These are phyloP conservation scores for Knoxdaviesia proteae DNA, from an alignment of 2,329 filamentous ascomycete species.

Conservation along the genomic window DNA sequence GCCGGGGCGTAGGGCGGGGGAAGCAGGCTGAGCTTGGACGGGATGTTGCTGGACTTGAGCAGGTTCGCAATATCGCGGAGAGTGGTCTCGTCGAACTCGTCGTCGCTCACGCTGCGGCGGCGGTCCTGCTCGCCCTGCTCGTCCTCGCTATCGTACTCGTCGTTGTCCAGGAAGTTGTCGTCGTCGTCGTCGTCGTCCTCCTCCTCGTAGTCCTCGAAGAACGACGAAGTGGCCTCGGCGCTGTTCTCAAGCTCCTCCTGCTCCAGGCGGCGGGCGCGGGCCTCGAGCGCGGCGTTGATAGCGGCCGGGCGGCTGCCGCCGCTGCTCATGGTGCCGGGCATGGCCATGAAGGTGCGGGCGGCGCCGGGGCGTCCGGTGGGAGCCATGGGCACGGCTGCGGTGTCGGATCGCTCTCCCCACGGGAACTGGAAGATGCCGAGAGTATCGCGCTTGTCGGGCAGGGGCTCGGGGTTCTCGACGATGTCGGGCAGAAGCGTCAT, in stretches of 20 bases:
- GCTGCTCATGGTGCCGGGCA: conserved; percentile 30
- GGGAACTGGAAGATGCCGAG: conserved; percentile 46
- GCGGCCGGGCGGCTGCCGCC: conserved; percentile 3
- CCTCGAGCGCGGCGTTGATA: conserved; percentile 12
- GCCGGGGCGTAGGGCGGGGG: conserved; percentile 11
- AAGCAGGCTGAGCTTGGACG: conserved; percentile 29
- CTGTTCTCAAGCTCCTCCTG: conserved; percentile 19
- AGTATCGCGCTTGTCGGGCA: conserved; percentile 35
- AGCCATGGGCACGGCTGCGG: conserved; percentile 21
- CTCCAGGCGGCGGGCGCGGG: conserved; percentile 9
- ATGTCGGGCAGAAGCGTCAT: conserved; percentile 42
- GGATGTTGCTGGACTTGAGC: conserved; percentile 28
- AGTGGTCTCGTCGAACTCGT: conserved; percentile 38
- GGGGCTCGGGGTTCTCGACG: conserved; percentile 36
- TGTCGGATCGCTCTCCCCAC: conserved; percentile 42
- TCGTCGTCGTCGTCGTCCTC: conserved; percentile 20
- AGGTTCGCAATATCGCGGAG: conserved; percentile 44
- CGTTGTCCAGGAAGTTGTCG: conserved; percentile 11
- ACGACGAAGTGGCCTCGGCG: conserved; percentile 19
- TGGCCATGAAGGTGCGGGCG: conserved; percentile 19
- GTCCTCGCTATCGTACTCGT: conserved; percentile 14
- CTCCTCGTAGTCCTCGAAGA: conserved; percentile 40
- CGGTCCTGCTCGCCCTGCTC: conserved; percentile 13
- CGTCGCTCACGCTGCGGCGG: conserved; percentile 14
- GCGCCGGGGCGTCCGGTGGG: conserved; percentile 4